Base-by-base conservation (phyloP, 2,329 filamentous ascomycete species). In the Fusarium udum region DNA sequence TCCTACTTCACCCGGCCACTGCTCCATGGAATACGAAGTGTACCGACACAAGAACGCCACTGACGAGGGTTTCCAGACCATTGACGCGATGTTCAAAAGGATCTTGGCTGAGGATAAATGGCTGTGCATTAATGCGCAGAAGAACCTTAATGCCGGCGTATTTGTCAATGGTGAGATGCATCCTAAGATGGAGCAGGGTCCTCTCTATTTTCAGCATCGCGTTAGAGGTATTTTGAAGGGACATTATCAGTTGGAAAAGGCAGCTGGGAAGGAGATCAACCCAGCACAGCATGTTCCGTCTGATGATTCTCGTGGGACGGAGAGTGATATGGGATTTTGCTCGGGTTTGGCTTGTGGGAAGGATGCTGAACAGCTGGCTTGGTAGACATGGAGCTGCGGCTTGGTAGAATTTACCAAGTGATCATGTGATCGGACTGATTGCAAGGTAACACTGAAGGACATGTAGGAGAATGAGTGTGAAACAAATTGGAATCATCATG, bases 251-350 rank as follows among this genome's bases (percentile, higher is more conserved):
- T 13, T 39, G 14, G 57, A 60, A 6, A 60, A 42, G 7, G 34
- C 7, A 0, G 18, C 13, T 20, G 57, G 57, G 2, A 52, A 24
- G 36, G 45, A 40, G 10, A 42, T 52, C 4, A 52, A 52, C 4
- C 18, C 34, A n/a, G 57, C 45, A 5, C 57, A 60, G 6, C 82
- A 81, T 10, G 6, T 58, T 7, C 40, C 40, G 2, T 16, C 39
- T 9, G n/a, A 48, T 57, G 4, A 3, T 4, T 22, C 15, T 4
- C 46, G 2, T 3, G n/a, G 36, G 2, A 55, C 36, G 4, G n/a
- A 61, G 4, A 16, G 9, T 22, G 46, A 55, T 20, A 40, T 34
- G 26, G 1, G 7, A 0, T 53, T 61, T 16, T 61, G 46, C 7
- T 60, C 45, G 0, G 26, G 45, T 1, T 13, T 60, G 12, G 45